Percentiles rank a stretch among this genome's conserved stretches.
These are phyloP conservation scores for Epichloe coenophiala DNA, from an alignment of 2,329 filamentous ascomycete genomes.

Conservation along the genomic window DNA sequence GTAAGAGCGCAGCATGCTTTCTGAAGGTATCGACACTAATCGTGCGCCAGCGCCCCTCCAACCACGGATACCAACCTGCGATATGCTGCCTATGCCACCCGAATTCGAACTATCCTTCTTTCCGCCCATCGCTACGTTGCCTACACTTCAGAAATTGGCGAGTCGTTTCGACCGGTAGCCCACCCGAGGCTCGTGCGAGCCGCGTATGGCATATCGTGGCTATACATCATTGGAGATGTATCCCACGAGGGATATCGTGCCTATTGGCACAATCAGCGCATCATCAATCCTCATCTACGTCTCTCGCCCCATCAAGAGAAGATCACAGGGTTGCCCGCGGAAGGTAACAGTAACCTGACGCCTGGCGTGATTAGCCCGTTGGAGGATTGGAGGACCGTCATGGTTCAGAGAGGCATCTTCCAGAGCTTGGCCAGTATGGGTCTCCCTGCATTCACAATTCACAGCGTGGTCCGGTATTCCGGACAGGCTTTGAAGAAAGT, in stretches of 20 bases:
- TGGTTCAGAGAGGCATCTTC: slow-evolving; percentile 83
- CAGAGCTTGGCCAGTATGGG: slow-evolving; percentile 89
- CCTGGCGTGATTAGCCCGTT: slow-evolving; percentile 48
- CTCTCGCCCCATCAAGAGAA: slow-evolving; percentile 36
- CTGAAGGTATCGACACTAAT: slow-evolving; percentile 6
- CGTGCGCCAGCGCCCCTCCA: slow-evolving; percentile 35
- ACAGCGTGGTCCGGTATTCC: slow-evolving; percentile 82
- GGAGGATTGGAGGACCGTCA: slow-evolving; percentile 82
- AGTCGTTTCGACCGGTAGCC: slow-evolving; percentile 86
- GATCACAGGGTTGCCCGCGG: slow-evolving; percentile 29
- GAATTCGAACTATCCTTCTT: slow-evolving; percentile 73
- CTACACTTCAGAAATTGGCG: slow-evolving; percentile 92
- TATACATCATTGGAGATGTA: slow-evolving; percentile 84
- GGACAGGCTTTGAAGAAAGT: slow-evolving; percentile 71
- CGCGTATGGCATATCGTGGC: slow-evolving; percentile 86
- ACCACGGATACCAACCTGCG: slow-evolving; percentile 76
- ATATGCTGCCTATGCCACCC: slow-evolving; percentile 84
- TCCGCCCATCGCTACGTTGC: slow-evolving; percentile 92
- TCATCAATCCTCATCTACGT: slow-evolving; percentile 53
- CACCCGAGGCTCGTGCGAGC: slow-evolving; percentile 69
- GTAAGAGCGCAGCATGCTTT: slow-evolving; percentile 35
- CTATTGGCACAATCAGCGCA: slow-evolving; percentile 72
- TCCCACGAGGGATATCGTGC: slow-evolving; percentile 90
- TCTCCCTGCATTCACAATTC: slow-evolving; percentile 83
- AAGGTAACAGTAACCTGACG: slow-evolving; percentile 14